Conservation (phyloP, 2,329 filamentous ascomycete species). For the Samsoniella hepiali region DNA sequence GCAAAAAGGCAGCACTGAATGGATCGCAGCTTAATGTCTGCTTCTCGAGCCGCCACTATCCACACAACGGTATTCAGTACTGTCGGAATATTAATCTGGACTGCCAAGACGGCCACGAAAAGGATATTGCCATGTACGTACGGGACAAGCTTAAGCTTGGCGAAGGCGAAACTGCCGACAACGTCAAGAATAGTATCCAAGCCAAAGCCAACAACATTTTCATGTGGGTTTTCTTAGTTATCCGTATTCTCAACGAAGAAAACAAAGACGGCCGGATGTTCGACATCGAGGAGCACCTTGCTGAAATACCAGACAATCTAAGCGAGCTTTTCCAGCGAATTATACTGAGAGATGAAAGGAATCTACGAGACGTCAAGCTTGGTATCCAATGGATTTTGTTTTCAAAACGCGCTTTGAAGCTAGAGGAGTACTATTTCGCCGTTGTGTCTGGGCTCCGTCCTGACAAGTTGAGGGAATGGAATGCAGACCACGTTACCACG, state of each 20-base stretch:
- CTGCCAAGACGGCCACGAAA: conserved; percentile 23
- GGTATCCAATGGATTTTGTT: conserved; percentile 54
- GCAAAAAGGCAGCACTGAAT: conserved; percentile 24
- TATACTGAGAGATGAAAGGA: conserved; percentile 42
- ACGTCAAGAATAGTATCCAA: conserved; percentile 26
- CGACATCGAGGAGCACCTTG: conserved; percentile 29
- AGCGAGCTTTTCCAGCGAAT: conserved; percentile 50
- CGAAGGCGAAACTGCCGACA: fast-evolving
- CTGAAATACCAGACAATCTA: conserved; percentile 38
- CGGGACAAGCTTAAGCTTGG: conserved; percentile 14
- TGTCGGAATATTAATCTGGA: conserved; percentile 30
- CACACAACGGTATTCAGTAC: conserved; percentile 34
- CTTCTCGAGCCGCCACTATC: conserved; percentile 49
- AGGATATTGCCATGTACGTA: conserved; percentile 28
- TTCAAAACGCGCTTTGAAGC: conserved; percentile 40
- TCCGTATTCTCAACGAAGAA: conserved; percentile 37
- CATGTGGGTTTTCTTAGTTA: conserved; percentile 42
- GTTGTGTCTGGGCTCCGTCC: conserved; percentile 4
- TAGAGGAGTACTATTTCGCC: conserved; percentile 41
- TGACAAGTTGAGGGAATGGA: conserved; percentile 20
- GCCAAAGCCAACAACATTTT: conserved; percentile 42
- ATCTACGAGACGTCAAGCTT: conserved; percentile 40
- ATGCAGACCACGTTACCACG: conserved; percentile 22
- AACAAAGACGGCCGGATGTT: conserved; percentile 26
- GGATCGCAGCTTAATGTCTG: conserved; percentile 32